These are phyloP conservation scores for Coniferiporia sulphurascens DNA, from an alignment of 1,284 basidiomycete species.

Conservation along the genomic window DNA sequence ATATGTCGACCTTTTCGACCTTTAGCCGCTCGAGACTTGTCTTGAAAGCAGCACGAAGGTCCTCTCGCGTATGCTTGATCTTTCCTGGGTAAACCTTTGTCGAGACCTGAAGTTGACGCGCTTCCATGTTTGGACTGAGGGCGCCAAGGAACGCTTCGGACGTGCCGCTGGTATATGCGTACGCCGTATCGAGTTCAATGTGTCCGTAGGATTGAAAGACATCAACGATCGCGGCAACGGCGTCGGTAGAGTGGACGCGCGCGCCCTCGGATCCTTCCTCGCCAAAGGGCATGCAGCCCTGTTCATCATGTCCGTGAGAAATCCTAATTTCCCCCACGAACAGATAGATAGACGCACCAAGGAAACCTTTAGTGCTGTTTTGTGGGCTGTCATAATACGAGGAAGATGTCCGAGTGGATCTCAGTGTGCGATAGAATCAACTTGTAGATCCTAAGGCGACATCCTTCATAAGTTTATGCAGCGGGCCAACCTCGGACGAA, in stretches of 20 bases:
- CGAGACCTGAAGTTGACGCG: background rate
- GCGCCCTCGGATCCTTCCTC: background rate
- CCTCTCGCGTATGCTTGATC: background rate
- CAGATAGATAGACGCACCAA: too few relatives aligned
- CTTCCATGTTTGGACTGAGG: background rate
- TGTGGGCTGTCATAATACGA: too few relatives aligned
- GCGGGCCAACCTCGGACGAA: too few relatives aligned
- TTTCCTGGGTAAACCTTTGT: background rate
- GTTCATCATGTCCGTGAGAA: too few relatives aligned
- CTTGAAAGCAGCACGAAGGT: background rate
- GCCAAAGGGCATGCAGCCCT: background rate
- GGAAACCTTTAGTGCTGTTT: too few relatives aligned
- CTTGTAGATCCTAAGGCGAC: too few relatives aligned
- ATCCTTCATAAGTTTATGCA: too few relatives aligned
- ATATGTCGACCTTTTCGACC: constrained; percentile 36
- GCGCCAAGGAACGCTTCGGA: background rate
- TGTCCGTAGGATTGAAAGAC: background rate
- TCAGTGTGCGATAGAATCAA: too few relatives aligned
- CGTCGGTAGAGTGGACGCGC: background rate
- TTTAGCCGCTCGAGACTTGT: background rate
- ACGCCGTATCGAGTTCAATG: background rate
- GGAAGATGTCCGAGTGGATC: too few relatives aligned
- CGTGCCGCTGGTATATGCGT: background rate
- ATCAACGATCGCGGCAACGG: background rate
- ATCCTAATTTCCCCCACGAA: too few relatives aligned